Evolutionary conservation across 441 rosid species (phyloP), one percentile per base, ranked within the genome.

Genomic region (Macaranga tanarius): DNA sequence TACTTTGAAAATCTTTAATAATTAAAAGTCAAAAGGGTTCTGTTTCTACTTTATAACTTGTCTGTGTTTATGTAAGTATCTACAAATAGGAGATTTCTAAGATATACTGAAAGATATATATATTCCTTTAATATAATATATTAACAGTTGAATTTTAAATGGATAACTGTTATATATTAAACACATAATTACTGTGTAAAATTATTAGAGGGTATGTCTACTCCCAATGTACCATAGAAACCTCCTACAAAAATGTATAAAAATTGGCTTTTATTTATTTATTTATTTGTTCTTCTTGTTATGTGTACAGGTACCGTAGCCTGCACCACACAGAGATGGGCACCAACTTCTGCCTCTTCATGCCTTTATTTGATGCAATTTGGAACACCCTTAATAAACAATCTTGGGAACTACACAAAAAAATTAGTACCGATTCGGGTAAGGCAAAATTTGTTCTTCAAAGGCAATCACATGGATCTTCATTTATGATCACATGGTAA

Each of bases 281-380:
- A n/a, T n/a, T n/a, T n/a, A n/a, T n/a, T n/a, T n/a, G n/a, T n/a
- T n/a, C 5, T 64, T 76, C 55, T 12, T 65, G 74, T 63, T 64
- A 31, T 51, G 42, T 38, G 59, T 60, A 74, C 85, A 95, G 98
- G 69, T 95, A 91, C 77, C 97, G 91, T 76, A 85, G 80, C 79
- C 80, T 92, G 71, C 99, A 95, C 76, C 99, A 91, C 76, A 74
- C 80, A 15, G 93, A 95, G n/a, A 86, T 74, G 89, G 87, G 78
- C 79, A 85, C 93, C 77, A 95, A 95, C 62, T 95, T 90, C 82
- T 95, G 99, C 86, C 91, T 95, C 52, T 95, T 92, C 74, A 92
- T 95, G 98, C 99, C 99, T 25, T 59, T 91, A 62, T 95, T 87
- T 80, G 99, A 95, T 74, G 87, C 83, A 62, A 63, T 89, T 72